Base-by-base conservation (phyloP, 495 filamentous ascomycete species). In the Podospora pseudopauciseta region DNA sequence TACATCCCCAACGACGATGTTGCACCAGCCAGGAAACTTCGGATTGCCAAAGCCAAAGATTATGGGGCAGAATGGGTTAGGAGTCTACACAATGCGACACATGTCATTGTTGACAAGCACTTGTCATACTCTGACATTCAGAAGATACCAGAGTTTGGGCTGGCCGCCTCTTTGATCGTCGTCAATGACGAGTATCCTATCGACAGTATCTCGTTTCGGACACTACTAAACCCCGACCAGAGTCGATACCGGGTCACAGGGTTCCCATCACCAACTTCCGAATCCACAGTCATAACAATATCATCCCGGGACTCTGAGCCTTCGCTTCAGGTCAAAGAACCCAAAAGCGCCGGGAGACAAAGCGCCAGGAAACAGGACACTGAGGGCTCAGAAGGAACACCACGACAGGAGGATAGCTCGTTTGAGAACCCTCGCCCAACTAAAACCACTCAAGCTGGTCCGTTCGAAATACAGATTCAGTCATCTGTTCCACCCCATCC, bases 1-100 rank as follows among this genome's bases (percentile, higher is more conserved):
- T 99, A 96, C 76, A 85, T 95, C 27, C 95, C 93, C 0, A 91
- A 94, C 67, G 88, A 91, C 69, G 89, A 93, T 70, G 82, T 90
- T 55, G 85, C 88, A 19, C 85, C 85, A 1, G 78, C 86, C 1
- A 86, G 94, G 23, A 86, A 85, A 65, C 72, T 90, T 28, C 88
- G 91, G 30, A 94, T 97, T 56, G 84, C 84, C 28, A 92, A 89
- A 75, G 89, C 90, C 0, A 83, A 86, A 65, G 89, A 94, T 71
- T 89, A 89, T 73, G 95, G 95, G 30, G 94, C 88, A 5, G 79
- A 75, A 23, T 82, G 82, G 80, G 77, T 75, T 56, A 67, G 77
- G 39, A 66, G 73, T 3, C 13, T 79, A 20, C 62, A 64, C 28
- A 77, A 65, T 0, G 84, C 86, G 6, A 93, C 87, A 0, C 93